Conservation (phyloP, 352 stramenopile genomes). For the Phytophthora tentaculata region DNA sequence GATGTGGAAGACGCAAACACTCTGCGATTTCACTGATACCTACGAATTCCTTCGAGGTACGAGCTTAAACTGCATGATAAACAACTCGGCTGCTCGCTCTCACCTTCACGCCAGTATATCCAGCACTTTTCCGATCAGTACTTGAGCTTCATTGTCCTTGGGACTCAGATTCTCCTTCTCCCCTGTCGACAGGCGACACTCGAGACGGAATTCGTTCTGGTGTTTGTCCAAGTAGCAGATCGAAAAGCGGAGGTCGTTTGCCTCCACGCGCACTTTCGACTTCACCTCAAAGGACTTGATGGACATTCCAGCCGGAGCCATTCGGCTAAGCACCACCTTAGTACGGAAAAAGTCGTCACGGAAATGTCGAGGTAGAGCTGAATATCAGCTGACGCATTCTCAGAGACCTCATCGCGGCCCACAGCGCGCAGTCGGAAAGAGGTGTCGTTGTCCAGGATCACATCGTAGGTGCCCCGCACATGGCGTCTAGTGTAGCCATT, state of each 20-base stretch:
- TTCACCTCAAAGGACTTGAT: slow-evolving; percentile 33
- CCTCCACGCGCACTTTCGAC: slow-evolving; percentile 28
- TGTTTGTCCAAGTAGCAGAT: slow-evolving; percentile 35
- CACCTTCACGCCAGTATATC: slow-evolving; percentile 28
- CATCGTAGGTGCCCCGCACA: slow-evolving; percentile 38
- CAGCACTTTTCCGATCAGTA: slow-evolving; percentile 39
- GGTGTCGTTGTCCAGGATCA: slow-evolving; percentile 38
- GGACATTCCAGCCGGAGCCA: slow-evolving; percentile 23
- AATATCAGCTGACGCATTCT: slow-evolving; percentile 19
- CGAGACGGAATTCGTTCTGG: slow-evolving; percentile 42
- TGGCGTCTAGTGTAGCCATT: slow-evolving; percentile 12
- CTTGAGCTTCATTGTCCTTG: slow-evolving; percentile 34
- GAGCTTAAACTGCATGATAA: too few relatives aligned
- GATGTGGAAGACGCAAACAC: not conserved
- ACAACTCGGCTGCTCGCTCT: not conserved
- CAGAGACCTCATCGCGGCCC: slow-evolving; percentile 21
- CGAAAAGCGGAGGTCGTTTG: slow-evolving; percentile 29
- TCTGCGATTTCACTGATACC: not conserved
- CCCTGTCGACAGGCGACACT: slow-evolving; percentile 27
- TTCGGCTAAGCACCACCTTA: slow-evolving; percentile 16
- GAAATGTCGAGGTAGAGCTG: slow-evolving; percentile 33
- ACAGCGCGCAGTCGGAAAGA: slow-evolving; percentile 43
- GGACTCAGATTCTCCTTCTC: slow-evolving; percentile 26
- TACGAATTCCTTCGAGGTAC: too few relatives aligned
- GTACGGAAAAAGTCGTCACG: slow-evolving; percentile 34